Evolutionary conservation across 108 stramenopile species (phyloP), one percentile per base, ranked within the genome.

Genomic region (Skeletonema costatum): DNA sequence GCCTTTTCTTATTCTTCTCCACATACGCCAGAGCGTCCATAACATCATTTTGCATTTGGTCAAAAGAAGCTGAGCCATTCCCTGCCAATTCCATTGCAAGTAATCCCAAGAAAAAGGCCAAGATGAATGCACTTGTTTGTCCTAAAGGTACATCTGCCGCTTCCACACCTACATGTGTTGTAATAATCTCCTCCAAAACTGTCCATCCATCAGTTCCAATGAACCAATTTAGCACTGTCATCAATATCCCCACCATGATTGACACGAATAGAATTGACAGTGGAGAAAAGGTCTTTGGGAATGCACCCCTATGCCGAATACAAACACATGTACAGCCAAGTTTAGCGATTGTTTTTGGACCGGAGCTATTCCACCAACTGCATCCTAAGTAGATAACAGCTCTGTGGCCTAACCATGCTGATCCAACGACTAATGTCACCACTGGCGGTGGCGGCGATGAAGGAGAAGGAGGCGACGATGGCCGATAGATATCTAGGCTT

Each of bases 231-330:
- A 32, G 14, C 32, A 71, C 6, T 13, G 59, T 29, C 16, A 32
- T 21, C 2, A 70, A 19, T 12, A 80, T 16, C 12, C 60, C 74
- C 32, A 56, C 42, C 32, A 50, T 73, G 7, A 84, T 29, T 1
- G 32, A 6, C 3, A 78, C 32, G 36, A 68, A 61, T 16, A 76
- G 32, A 29, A 68, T 58, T 9, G 81, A 72, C 56, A 78, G 33
- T 9, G 41, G 12, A 35, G 64, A 74, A 31, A 60, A 66, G 42
- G 71, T 25, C 64, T 77, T 64, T 25, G 78, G 75, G 68, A 87
- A 91, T 9, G 77, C 79, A 30, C 90, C 90, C 51, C 88, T 82
- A 70, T 91, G 90, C 12, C 90, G 88, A 66, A 91, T 85, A 42
- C 83, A 87, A 12, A 91, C 76, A 51, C 83, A 88, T 13, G 74